Evolutionary conservation across 192 early-diverging fungal species (phyloP).

Genomic region (Mortierella claussenii): DNA sequence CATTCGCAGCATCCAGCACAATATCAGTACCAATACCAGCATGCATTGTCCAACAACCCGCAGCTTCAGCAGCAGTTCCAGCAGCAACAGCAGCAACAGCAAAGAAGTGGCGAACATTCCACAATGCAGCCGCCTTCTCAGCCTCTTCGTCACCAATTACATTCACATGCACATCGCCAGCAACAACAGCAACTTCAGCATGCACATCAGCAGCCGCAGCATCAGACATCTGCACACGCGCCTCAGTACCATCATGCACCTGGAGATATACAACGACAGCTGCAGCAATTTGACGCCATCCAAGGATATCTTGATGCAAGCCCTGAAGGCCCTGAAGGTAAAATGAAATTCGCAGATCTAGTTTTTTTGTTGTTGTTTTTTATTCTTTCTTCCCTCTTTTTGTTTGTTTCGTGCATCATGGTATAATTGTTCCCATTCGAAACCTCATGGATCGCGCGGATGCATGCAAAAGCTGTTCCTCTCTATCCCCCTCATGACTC

Average conservation of each 20-base stretch:
- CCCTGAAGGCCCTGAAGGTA: constrained; percentile 17
- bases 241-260: constrained; percentile 11
- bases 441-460: too few species aligned
- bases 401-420: background rate
- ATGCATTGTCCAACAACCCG: too few species aligned
- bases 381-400: background rate
- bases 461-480: too few species aligned
- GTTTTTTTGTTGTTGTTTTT: constrained; percentile 5
- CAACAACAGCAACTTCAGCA: constrained; percentile 3
- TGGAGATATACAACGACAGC: constrained; percentile 26
- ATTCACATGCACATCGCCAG: background rate
- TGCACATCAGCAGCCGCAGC: constrained; percentile 3
- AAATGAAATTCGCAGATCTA: constrained; percentile 11
- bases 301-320: constrained; percentile 47
- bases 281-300: constrained; percentile 52
- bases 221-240: constrained; percentile 4
- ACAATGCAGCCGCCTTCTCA: constrained; percentile 1
- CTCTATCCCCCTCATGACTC: too few species aligned
- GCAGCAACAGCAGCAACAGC: constrained; percentile 5
- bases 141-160: background rate
- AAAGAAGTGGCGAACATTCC: too few species aligned
- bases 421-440: background rate
- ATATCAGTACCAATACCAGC: background rate
- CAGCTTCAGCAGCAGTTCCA: constrained; percentile 8
- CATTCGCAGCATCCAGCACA: background rate